Conservation (phyloP, 1,139 yeast genomes). For the Yamadazyma siamensis region DNA sequence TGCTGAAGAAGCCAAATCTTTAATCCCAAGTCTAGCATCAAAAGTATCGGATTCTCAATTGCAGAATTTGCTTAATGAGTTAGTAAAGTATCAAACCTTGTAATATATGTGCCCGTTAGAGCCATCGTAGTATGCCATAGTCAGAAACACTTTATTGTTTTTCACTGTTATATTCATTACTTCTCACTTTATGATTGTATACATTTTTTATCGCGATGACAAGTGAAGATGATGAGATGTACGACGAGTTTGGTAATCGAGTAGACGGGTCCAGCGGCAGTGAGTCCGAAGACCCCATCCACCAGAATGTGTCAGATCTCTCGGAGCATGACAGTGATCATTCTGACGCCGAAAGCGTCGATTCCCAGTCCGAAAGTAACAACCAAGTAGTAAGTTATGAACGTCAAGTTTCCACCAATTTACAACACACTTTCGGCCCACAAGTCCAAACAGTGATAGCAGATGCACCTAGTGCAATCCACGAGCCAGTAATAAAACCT, state of each 20-base stretch:
- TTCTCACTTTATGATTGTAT: too few relatives aligned
- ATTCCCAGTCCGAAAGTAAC: conserved; percentile 5
- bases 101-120: conserved; percentile 19
- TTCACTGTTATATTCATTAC: too few relatives aligned
- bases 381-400: conserved; percentile 30
- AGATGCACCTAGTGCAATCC: conserved; percentile 14
- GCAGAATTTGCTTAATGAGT: conserved; percentile 81
- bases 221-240: conserved; percentile 25
- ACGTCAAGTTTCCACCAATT: conserved; percentile 23
- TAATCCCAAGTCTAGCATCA: conserved; percentile 79
- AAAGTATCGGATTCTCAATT: conserved; percentile 86
- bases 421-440: conserved; percentile 14
- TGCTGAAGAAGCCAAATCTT: conserved; percentile 94
- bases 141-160: too few relatives aligned
- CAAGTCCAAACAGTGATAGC: conserved; percentile 54
- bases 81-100: conserved; percentile 60
- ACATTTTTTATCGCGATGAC: conserved; percentile 6
- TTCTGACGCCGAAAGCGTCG: conserved; percentile 16
- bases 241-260: conserved; percentile 83
- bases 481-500: conserved; percentile 70
- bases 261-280: conserved; percentile 45
- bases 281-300: conserved; percentile 5
- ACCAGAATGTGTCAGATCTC: conserved; percentile 5
- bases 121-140: too few relatives aligned
- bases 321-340: conserved; percentile 12